Percentiles rank a stretch among this genome's conserved stretches.
Conservation (phyloP, 1,284 basidiomycete genomes). For the Ganoderma multipileum region DNA sequence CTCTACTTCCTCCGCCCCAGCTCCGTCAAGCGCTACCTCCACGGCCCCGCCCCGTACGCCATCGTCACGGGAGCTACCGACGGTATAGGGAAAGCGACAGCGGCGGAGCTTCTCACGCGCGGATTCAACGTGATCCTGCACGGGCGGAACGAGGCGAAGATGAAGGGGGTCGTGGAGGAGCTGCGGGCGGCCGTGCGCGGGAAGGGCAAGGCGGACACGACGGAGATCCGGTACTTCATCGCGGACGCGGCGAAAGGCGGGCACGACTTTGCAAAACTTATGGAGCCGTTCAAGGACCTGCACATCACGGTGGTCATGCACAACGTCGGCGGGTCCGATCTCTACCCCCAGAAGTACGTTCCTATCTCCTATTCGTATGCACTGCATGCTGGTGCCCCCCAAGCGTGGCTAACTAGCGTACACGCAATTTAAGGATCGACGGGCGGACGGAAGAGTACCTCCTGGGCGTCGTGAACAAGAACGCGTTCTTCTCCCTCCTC, state of each 20-base stretch:
- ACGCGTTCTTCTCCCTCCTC: slow-evolving; percentile 37
- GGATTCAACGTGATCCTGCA: slow-evolving; percentile 43
- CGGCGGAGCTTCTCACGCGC: slow-evolving; percentile 37
- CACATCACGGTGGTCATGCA: slow-evolving; percentile 41
- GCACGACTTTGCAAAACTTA: slow-evolving; percentile 34
- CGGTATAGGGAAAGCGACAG: slow-evolving; percentile 40
- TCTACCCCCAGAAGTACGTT: slow-evolving; percentile 27
- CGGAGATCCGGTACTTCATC: slow-evolving; percentile 38
- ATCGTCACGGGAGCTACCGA: slow-evolving; percentile 41
- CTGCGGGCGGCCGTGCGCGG: slow-evolving; percentile 20
- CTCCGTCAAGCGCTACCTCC: slow-evolving; percentile 33
- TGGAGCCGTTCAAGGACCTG: slow-evolving; percentile 34
- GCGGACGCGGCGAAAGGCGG: slow-evolving; percentile 34
- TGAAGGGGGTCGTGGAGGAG: slow-evolving; percentile 35
- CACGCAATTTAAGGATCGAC: slow-evolving; percentile 30
- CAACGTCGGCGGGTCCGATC: slow-evolving; percentile 38
- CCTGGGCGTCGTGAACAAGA: slow-evolving; percentile 29
- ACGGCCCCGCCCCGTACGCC: slow-evolving; percentile 36
- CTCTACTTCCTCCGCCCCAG: slow-evolving; percentile 38
- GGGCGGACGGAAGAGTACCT: slow-evolving; percentile 31
- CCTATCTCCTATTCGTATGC: too few relatives aligned
- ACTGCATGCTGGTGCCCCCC: background rate
- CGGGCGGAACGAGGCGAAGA: slow-evolving; percentile 39
- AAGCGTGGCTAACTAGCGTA: background rate
- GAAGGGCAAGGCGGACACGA: slow-evolving; percentile 4